Evolutionary conservation across 1,139 yeast species (phyloP).

Genomic region (Candida gigantensis): DNA sequence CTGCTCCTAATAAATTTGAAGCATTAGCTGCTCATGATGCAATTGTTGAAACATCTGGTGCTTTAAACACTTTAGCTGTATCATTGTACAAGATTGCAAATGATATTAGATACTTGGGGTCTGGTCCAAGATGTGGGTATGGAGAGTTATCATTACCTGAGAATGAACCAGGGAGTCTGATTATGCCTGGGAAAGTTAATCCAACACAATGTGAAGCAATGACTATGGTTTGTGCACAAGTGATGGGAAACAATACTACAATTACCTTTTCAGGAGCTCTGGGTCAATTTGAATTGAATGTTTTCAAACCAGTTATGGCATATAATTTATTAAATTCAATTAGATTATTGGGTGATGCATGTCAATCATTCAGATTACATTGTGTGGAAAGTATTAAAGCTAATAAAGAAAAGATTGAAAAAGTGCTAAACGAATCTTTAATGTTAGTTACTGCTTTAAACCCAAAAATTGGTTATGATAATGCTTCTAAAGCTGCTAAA

Average conservation of each 20-base stretch:
- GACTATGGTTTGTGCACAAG: constrained; percentile 98
- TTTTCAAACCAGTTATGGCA: constrained; percentile 95
- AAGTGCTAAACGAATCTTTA: constrained; percentile 87
- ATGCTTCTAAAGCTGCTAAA: constrained; percentile 96
- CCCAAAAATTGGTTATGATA: constrained; percentile 98
- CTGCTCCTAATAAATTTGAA: constrained; percentile 98
- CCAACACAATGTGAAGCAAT: constrained; percentile 99
- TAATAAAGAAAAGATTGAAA: constrained; percentile 81
- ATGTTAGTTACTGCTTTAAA: constrained; percentile 98
- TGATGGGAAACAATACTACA: constrained; percentile 92
- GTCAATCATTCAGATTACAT: constrained; percentile 83
- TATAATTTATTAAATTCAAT: constrained; percentile 85
- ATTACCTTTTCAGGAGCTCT: constrained; percentile 97
- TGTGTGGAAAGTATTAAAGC: constrained; percentile 95
- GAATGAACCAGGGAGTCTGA: constrained; percentile 98
- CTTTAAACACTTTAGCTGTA: constrained; percentile 90
- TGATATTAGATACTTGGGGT: constrained; percentile 96
- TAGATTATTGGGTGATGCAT: constrained; percentile 86
- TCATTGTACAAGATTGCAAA: constrained; percentile 95
- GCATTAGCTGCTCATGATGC: constrained; percentile 99
- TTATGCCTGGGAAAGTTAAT: constrained; percentile 99
- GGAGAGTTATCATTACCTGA: constrained; percentile 95
- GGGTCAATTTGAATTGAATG: constrained; percentile 97
- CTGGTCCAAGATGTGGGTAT: constrained; percentile 99
- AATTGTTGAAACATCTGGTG: constrained; percentile 95